These are phyloP conservation scores for Nelumbo lutea DNA, from an alignment of 164 flowering plant genomes.

Conservation along the genomic window DNA sequence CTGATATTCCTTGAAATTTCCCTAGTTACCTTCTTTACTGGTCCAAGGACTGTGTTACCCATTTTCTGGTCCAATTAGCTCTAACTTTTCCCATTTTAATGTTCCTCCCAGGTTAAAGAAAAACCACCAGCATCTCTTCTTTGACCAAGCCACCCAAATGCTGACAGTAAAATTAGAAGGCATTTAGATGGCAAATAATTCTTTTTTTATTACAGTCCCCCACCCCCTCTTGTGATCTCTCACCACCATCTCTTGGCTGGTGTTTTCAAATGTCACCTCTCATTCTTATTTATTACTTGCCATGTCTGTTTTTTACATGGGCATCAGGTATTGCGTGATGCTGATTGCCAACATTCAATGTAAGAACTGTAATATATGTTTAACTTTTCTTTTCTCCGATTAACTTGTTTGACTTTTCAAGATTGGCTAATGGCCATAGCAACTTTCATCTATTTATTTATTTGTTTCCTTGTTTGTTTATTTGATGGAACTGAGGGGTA, in stretches of 20 bases:
- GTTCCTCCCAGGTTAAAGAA: constrained; percentile 15
- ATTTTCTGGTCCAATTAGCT: too few species aligned
- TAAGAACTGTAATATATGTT: too few species aligned
- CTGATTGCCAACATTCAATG: too few species aligned
- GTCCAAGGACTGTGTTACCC: too few species aligned
- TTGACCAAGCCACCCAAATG: constrained; percentile 10
- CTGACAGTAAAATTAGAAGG: constrained; percentile 13
- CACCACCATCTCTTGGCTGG: background rate
- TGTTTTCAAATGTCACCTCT: background rate
- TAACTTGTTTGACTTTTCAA: too few species aligned
- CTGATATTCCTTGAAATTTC: background rate
- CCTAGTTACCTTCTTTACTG: too few species aligned
- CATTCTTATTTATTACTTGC: background rate
- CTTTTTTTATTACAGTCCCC: background rate
- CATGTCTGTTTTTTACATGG: background rate
- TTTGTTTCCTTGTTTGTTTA: too few species aligned
- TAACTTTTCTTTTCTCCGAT: too few species aligned
- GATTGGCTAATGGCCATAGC: too few species aligned
- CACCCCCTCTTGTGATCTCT: background rate
- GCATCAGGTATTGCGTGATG: too few species aligned
- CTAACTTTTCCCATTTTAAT: background rate
- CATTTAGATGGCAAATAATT: background rate
- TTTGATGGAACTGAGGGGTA: too few species aligned
- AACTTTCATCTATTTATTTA: too few species aligned
- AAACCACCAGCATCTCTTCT: constrained; percentile 9